These are phyloP conservation scores for Parasarocladium wereldwijsianum DNA, from an alignment of 2,329 filamentous ascomycete species.

Conservation along the genomic window DNA sequence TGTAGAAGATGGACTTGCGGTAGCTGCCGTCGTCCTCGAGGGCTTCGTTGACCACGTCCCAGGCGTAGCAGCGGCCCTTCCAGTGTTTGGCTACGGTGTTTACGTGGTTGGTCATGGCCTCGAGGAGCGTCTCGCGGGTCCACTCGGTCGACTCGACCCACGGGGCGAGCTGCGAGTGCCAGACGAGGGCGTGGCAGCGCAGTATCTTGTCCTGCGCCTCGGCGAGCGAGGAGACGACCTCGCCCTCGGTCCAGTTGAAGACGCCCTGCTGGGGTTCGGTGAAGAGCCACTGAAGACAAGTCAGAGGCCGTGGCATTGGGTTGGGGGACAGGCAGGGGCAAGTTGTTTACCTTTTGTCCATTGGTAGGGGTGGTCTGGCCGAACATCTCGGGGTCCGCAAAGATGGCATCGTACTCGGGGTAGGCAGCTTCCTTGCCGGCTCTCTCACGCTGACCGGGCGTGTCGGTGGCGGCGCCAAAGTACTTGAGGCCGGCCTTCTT, in stretches of 20 bases:
- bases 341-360: slow-evolving; percentile 27
- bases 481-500: slow-evolving; percentile 38
- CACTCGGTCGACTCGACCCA: slow-evolving; percentile 29
- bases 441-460: slow-evolving; percentile 21
- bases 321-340: no score
- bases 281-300: slow-evolving; percentile 31
- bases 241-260: slow-evolving; percentile 47
- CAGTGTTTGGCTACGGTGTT: slow-evolving; percentile 41
- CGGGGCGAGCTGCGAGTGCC: slow-evolving; percentile 23
- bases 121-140: slow-evolving; percentile 41
- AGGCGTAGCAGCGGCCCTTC: slow-evolving; percentile 44
- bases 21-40: slow-evolving; percentile 38
- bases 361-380: slow-evolving; percentile 48
- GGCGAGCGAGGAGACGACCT: slow-evolving; percentile 30
- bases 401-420: slow-evolving; percentile 35
- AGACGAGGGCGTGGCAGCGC: slow-evolving; percentile 43
- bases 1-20: slow-evolving; percentile 31
- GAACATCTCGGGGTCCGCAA: slow-evolving; percentile 40
- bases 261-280: slow-evolving; percentile 40
- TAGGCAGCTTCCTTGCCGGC: slow-evolving; percentile 34
- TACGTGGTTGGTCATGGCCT: slow-evolving; percentile 39
- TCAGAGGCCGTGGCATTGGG: slow-evolving; percentile 3
- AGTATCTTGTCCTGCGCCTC: slow-evolving; percentile 27
- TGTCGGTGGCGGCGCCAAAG: slow-evolving; percentile 49
- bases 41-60: slow-evolving; percentile 52